Base-by-base conservation (phyloP, 2,329 filamentous ascomycete genomes). In the Cordyceps cateniannulata region DNA sequence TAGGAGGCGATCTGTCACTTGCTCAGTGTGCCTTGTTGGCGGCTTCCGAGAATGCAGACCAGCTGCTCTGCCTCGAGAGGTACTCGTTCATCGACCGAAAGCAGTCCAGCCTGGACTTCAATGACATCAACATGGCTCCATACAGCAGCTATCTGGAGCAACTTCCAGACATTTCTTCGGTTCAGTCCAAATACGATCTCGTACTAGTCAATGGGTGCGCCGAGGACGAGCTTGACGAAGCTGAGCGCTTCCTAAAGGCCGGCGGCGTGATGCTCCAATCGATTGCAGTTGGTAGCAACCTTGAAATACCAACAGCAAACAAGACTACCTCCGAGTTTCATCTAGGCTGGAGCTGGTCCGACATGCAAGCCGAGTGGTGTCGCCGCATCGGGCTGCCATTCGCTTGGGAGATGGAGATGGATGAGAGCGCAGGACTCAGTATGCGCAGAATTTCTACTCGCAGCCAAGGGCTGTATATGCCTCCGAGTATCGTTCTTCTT, bases 31-130 rank as follows among this genome's bases (percentile, higher is more conserved):
- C 73, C 24, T 63, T 77, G n/a, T 55, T 67, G 6, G 60, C 62
- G 5, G 60, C 78, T 8, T 62, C 62, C 1, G 56, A 68, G 0
- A 54, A 44, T 1, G 52, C 59, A 1, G 62, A 65, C 12, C 66
- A 68, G n/a, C 68, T 70, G 1, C 71, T 73, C 4, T 69, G 68
- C 9, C 65, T 80, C 2, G 66, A 70, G 3, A 68, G 72, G 16
- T 74, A 73, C 60, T 72, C 71, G 0, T 48, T 76, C 22, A 64
- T 69, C 20, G 67, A 67, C 9, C 38, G 61, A 0, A 54, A 57
- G 5, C 48, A 61, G 44, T 65, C 2, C 22, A 59, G 18, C 18
- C 20, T 29, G 22, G 3, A 5, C 2, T 29, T 54, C 24, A 7
- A 42, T 9, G 32, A 40, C 3, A 27, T 60, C 29, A 54, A 40